Percentiles rank a stretch among this genome's conserved stretches.
These are phyloP conservation scores for Nannochloropsis granulata DNA, from an alignment of 108 stramenopile species.

Conservation along the genomic window DNA sequence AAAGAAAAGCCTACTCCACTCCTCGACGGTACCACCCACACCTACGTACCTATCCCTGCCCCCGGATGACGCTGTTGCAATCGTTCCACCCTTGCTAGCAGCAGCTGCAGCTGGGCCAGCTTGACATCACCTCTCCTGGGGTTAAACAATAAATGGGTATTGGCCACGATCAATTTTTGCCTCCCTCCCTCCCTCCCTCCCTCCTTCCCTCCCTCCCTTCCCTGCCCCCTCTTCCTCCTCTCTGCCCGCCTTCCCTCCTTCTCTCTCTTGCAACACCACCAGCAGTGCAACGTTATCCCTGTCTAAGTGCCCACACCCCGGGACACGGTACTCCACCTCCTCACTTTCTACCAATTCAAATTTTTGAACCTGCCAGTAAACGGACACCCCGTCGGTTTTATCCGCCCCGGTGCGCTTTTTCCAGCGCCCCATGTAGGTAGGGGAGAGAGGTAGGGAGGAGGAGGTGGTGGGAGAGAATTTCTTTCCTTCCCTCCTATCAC, in stretches of 20 bases:
- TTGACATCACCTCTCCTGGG: constrained; percentile 34
- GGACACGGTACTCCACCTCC: constrained; percentile 7
- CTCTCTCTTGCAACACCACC: constrained; percentile 18
- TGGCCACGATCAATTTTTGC: constrained; percentile 16
- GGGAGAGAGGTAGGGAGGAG: background rate
- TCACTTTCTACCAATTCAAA: constrained; percentile 5
- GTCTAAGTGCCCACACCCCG: constrained; percentile 22
- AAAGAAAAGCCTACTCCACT: background rate
- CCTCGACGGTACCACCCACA: background rate
- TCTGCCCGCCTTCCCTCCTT: background rate
- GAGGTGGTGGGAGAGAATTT: background rate
- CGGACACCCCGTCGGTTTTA: constrained; percentile 32
- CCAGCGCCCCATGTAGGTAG: background rate
- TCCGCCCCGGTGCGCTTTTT: constrained; percentile 9
- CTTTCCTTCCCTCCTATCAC: background rate
- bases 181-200: background rate
- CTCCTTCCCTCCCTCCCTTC: background rate
- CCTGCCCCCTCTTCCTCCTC: background rate
- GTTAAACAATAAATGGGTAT: constrained; percentile 33
- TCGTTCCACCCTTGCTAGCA: background rate
- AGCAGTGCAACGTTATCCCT: constrained; percentile 29
- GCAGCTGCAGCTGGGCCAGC: constrained; percentile 29
- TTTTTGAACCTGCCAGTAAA: constrained; percentile 2
- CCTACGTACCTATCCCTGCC: background rate
- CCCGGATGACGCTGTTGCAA: background rate